Conservation (phyloP, 257 asterid genomes). For the Plantago elongata region DNA sequence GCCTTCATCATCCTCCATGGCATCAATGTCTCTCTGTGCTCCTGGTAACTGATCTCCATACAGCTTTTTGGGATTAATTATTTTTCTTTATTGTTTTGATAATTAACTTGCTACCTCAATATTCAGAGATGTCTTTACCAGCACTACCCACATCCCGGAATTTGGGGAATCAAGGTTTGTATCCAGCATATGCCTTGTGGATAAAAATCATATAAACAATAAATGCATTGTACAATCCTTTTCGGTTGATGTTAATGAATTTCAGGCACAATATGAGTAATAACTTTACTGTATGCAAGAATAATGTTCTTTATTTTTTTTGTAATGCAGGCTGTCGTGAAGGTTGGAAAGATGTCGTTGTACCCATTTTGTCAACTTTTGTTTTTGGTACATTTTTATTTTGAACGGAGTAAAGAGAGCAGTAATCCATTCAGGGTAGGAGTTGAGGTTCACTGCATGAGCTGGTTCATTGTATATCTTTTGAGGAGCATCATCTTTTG, state of each 20-base stretch:
- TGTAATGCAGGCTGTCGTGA: conserved; percentile 40
- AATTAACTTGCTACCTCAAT: conserved; percentile 16
- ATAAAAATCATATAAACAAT: neutral
- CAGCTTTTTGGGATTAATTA: neutral
- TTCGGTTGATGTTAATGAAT: neutral
- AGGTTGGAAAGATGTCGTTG: conserved; percentile 35
- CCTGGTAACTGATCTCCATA: conserved; percentile 55
- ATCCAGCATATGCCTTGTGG: neutral
- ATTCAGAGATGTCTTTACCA: conserved; percentile 95
- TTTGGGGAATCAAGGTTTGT: conserved; percentile 53
- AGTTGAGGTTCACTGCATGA: conserved; percentile 29
- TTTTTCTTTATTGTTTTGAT: conserved; percentile 5
- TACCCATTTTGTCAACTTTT: conserved; percentile 55
- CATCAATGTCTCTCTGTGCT: conserved; percentile 93
- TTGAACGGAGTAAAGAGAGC: conserved; percentile 32
- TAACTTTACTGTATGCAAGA: conserved; percentile 9
- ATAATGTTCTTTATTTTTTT: conserved; percentile 17
- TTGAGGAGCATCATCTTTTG: conserved; percentile 22
- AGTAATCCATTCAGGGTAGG: conserved; percentile 29
- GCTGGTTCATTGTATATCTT: conserved; percentile 36
- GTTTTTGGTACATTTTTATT: conserved; percentile 41
- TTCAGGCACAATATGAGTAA: neutral
- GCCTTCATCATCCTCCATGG: conserved; percentile 82
- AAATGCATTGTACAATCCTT: too few species aligned
- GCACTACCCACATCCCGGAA: conserved; percentile 80